Conservation (phyloP, 495 filamentous ascomycete genomes). For the Pyronema omphalodes region DNA sequence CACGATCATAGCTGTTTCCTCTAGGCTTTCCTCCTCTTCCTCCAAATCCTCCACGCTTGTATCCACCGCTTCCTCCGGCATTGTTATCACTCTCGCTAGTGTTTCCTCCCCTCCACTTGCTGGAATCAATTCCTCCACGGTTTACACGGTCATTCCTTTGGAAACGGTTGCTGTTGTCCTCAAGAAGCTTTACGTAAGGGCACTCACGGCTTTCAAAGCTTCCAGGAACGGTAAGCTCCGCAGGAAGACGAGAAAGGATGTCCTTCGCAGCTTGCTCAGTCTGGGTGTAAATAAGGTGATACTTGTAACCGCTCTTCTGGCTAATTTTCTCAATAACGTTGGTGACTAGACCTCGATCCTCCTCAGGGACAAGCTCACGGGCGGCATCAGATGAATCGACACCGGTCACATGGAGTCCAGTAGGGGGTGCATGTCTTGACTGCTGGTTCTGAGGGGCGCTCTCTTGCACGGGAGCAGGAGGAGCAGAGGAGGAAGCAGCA, state of each 20-base stretch:
- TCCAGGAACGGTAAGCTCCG: constrained; percentile 47
- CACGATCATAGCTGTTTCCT: constrained; percentile 20
- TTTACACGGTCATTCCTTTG: constrained; percentile 45
- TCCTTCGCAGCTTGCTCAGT: constrained; percentile 57
- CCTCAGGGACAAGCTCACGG: constrained; percentile 58
- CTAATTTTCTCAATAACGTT: constrained; percentile 41
- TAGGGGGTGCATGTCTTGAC: constrained; percentile 21
- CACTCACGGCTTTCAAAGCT: constrained; percentile 45
- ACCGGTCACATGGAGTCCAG: constrained; percentile 70
- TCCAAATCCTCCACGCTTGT: constrained; percentile 34
- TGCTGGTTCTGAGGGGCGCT: constrained; percentile 27
- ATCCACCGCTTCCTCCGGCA: constrained; percentile 33
- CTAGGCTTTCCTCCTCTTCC: constrained; percentile 33
- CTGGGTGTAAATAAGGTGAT: constrained; percentile 66
- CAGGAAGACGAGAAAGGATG: constrained; percentile 50
- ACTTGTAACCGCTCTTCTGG: constrained; percentile 46
- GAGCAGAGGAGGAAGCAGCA: constrained; percentile 19
- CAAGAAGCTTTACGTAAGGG: constrained; percentile 65
- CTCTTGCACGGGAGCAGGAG: constrained; percentile 12
- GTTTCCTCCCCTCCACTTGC: constrained; percentile 36
- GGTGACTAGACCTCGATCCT: constrained; percentile 58
- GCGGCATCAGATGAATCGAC: constrained; percentile 59
- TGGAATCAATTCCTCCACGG: constrained; percentile 55
- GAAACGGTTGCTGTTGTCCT: constrained; percentile 32
- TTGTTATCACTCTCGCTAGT: constrained; percentile 49